Evolutionary conservation across 2,329 filamentous ascomycete species (phyloP).

Genomic region (Clarireedia homoeocarpa): DNA sequence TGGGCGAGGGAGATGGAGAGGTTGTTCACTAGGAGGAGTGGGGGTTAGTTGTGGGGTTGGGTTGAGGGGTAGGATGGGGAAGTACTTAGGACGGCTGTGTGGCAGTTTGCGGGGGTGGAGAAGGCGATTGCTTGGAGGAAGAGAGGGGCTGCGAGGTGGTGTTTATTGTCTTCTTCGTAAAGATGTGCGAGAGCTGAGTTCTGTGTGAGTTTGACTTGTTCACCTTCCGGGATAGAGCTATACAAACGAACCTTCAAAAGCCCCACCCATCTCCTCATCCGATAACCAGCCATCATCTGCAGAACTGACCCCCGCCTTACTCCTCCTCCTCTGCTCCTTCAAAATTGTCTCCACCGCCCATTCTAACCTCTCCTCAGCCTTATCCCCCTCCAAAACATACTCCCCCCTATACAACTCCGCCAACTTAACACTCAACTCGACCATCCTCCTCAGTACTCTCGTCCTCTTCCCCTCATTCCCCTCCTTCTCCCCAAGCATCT

Average conservation of each 20-base stretch:
- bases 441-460: constrained; percentile 62
- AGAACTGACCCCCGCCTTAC: constrained; percentile 58
- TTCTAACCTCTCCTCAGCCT: constrained; percentile 66
- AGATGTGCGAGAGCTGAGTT: constrained; percentile 60
- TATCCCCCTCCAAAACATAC: constrained; percentile 64
- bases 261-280: constrained; percentile 62
- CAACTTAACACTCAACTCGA: constrained; percentile 74
- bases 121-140: constrained; percentile 78
- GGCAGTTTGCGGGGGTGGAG: constrained; percentile 57
- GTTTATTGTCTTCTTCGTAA: constrained; percentile 66
- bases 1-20: neutral
- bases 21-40: neutral
- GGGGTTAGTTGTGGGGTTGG: neutral
- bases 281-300: constrained; percentile 66
- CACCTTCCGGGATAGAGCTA: neutral
- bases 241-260: constrained; percentile 51
- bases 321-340: constrained; percentile 53
- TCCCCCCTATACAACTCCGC: constrained; percentile 74
- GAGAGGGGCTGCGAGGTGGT: constrained; percentile 76
- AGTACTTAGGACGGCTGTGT: constrained; percentile 70
- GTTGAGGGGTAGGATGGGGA: constrained; percentile 13
- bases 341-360: constrained; percentile 77
- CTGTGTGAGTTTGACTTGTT: constrained; percentile 21
- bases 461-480: constrained; percentile 42
- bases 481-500: constrained; percentile 45